Evolutionary conservation across 208 protist genomes (phyloP), one percentile per base, ranked within the genome.

Genomic region (Tritrichomonas foetus): DNA sequence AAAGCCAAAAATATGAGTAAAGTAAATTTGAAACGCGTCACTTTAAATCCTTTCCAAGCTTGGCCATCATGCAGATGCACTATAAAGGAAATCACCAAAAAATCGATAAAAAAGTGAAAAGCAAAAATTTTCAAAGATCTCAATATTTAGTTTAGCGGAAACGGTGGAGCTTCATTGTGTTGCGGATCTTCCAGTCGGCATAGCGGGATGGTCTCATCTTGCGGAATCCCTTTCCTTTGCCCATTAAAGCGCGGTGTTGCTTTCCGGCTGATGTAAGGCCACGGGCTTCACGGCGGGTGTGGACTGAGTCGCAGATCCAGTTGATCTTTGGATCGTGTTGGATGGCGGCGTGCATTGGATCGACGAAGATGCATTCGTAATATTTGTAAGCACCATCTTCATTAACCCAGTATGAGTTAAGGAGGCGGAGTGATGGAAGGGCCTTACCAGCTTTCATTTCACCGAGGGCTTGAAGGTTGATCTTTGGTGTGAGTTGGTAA

Each of bases 321-420:
- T 99, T 99, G 96, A 99, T 99, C 95, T 97, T 96, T 57, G 99
- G 97, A 95, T 99, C 99, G 93, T 97, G 95, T 95, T 98, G 98
- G 97, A 99, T 99, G 61, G 97, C 97, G 95, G 97, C 96, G 97
- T 99, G 98, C 93, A 96, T 96, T 84, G 98, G 98, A 97, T 99
- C 99, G 41, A 99, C 98, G 74, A 98, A 96, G 95, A 99, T 99
- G 95, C 99, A 97, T 94, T 96, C 95, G 94, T 94, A 97, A 93
- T 94, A 97, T 92, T 96, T 97, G 95, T 95, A 97, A 55, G 93
- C 94, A 5, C 94, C 94, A 93, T 97, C 97, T 89, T 97, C 95
- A 94, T 97, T 98, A 94, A 99, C 97, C 98, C 98, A 99, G 97
- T 99, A 99, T 80, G 98, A 99, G 98, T 99, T 99, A 92, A 99